Evolutionary conservation across 2,329 filamentous ascomycete species (phyloP), one percentile per base, ranked within the genome.

Genomic region (Truncatella angustata): DNA sequence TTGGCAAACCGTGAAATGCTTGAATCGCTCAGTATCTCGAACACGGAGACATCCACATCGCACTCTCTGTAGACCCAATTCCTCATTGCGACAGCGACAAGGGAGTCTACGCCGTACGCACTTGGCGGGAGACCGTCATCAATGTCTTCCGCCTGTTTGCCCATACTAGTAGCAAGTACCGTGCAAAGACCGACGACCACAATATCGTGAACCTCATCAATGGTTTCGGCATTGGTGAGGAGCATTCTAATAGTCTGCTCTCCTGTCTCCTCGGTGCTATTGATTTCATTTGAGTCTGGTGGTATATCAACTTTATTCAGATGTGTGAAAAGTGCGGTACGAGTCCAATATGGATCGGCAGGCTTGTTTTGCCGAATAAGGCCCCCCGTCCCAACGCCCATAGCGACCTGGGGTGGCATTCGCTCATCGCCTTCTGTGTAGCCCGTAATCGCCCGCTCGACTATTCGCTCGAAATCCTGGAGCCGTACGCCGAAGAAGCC

Each of bases 401-500:
- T 73, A n/a, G 78, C 68, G 16, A 82, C 61, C 55, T 81, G 78
- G 0, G 75, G 56, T 0, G 78, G 79, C 30, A 73, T 66, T 4
- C 49, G 49, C 4, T 63, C 49, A 3, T 58, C 56, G 1, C 58
- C 57, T 3, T 59, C 54, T 20, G 63, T 61, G 30, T 70, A 68
- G 26, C 62, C 66, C 0, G 68, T 70, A 55, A 83, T 73, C 47
- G 79, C 77, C 16, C 73, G 70, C 24, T 71, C 69, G 6, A 82
- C 51, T 14, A 81, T 61, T 6, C 67, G 69, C n/a, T 78, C 66
- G 47, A 79, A 78, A 58, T 81, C 76, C 4, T 71, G 60, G 36
- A 79, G 71, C 3, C 77, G 71, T 26, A 81, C 78, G 32, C 78
- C 79, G 57, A 80, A 76, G 65, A 82, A 82, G 1, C 80, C 80